A percentile compares a stretch with the other conserved stretches of the same genome.
These are phyloP conservation scores for Rhizopogon salebrosus DNA, from an alignment of 768 basidiomycete species.

Conservation along the genomic window DNA sequence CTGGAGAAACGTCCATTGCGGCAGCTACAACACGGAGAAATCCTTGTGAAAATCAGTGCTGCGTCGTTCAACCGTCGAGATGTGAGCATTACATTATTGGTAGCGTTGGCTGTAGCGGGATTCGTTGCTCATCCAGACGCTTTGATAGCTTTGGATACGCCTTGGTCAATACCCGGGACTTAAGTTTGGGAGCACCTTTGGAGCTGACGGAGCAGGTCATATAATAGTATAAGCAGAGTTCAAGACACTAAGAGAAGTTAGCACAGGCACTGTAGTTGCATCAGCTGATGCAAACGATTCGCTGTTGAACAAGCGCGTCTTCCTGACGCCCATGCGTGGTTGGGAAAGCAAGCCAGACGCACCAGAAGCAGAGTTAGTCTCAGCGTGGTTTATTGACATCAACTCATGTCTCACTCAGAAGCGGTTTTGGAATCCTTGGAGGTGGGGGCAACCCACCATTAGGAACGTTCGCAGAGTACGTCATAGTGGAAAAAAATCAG, in stretches of 20 bases:
- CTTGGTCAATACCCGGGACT: conserved; percentile 65
- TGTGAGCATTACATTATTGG: conserved; percentile 31
- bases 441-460: conserved; percentile 45
- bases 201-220: conserved; percentile 70
- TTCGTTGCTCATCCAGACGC: neutral
- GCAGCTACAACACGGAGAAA: conserved; percentile 46
- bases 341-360: conserved; percentile 63
- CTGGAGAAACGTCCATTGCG: conserved; percentile 48
- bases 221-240: neutral
- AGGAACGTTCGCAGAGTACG: conserved; percentile 76
- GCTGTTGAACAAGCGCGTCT: conserved; percentile 60
- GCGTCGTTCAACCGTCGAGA: conserved; percentile 78
- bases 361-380: conserved; percentile 57
- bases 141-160: conserved; percentile 64
- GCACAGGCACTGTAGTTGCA: conserved; percentile 57
- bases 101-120: neutral
- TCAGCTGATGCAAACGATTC: conserved; percentile 49
- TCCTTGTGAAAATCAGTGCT: conserved; percentile 64
- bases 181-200: conserved; percentile 54
- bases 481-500: conserved; percentile 68
- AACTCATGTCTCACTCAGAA: conserved; percentile 3
- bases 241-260: neutral
- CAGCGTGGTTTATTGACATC: neutral
- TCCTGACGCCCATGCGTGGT: conserved; percentile 68
- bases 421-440: conserved; percentile 55